phyloP scores from a whole-genome alignment of 257 asterid species.

The Solanum medicagineum region DNA sequence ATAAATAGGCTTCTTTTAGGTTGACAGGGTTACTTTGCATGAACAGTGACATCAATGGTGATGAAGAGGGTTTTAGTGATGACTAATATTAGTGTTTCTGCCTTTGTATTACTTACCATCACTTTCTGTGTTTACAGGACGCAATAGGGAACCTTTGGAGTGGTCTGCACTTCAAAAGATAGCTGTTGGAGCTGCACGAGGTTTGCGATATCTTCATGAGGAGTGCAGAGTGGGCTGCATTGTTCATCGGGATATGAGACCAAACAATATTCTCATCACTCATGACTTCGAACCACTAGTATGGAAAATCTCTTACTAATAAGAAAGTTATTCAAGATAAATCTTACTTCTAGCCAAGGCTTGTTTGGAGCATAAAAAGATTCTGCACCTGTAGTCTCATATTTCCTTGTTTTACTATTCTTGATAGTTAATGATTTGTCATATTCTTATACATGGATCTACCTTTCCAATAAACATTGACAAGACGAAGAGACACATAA shows the following conservation, averaged over 20 bases:
- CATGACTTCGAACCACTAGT: slow-evolving; percentile 95
- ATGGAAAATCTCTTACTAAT: slow-evolving; percentile 1
- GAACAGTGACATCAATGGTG: neutral
- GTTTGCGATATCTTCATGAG: slow-evolving; percentile 87
- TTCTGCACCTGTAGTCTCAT: neutral
- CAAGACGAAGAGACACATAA: neutral
- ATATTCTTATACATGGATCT: neutral
- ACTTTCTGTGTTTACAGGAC: slow-evolving; percentile 31
- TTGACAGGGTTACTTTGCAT: neutral
- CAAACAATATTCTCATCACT: slow-evolving; percentile 86
- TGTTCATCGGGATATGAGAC: slow-evolving; percentile 93
- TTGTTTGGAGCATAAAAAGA: neutral
- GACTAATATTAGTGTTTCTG: neutral
- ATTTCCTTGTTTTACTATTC: neutral
- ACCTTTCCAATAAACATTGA: neutral
- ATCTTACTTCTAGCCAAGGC: neutral
- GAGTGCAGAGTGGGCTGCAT: slow-evolving; percentile 97
- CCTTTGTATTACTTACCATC: neutral
- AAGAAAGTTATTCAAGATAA: neutral
- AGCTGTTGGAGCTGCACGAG: slow-evolving; percentile 95
- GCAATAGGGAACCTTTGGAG: slow-evolving; percentile 39
- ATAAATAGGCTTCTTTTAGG: neutral
- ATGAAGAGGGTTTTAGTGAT: neutral
- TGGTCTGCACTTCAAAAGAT: slow-evolving; percentile 83
- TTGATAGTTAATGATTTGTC: neutral